Base-by-base conservation (phyloP, 805 yeast genomes). In the Saccharomycopsis fermentans region DNA sequence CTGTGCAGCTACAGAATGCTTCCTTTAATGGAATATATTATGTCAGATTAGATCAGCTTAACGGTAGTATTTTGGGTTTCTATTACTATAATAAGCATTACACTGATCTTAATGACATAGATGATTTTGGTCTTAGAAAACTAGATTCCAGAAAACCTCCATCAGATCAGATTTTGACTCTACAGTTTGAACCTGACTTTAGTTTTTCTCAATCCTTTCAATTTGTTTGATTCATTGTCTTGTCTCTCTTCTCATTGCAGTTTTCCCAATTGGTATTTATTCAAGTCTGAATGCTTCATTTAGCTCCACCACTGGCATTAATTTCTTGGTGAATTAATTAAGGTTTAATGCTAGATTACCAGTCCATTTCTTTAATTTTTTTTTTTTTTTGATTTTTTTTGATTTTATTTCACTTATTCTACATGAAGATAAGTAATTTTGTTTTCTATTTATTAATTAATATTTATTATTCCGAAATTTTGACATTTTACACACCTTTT, bases 1-100 rank as follows among this genome's bases (percentile, higher is more conserved):
- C 73, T 58, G 80, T 32, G 29, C 27, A 39, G 16, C 53, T 80
- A 59, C 74, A 73, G 63, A 92, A 80, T 16, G 97, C 96, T 0
- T 86, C 96, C 1, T 91, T 85, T 70, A 96, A 90, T 50, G 98
- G 98, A 0, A 90, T 90, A 68, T 91, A 91, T 70, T 91, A 90
- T 68, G 81, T 90, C 32, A 88, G 90, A 50, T 83, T 90, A 65
- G 87, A 87, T 70, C 91, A 89, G 67, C 61, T 75, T 6, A 82
- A 85, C 1, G 97, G 97, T 6, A 73, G 81, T 6, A 81, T 91
- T 27, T 77, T 80, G 54, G 98, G 98, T 3, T 77, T 86, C 54
- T 91, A 91, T 69, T 91, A 83, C 73, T 95, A 90, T 70, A 79
- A 81, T 63, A 76, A 80, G n/a, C 84, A 43, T 21, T 43, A 43